phyloP scores from a whole-genome alignment of 2,329 filamentous ascomycete genomes.

The Fusarium napiforme region DNA sequence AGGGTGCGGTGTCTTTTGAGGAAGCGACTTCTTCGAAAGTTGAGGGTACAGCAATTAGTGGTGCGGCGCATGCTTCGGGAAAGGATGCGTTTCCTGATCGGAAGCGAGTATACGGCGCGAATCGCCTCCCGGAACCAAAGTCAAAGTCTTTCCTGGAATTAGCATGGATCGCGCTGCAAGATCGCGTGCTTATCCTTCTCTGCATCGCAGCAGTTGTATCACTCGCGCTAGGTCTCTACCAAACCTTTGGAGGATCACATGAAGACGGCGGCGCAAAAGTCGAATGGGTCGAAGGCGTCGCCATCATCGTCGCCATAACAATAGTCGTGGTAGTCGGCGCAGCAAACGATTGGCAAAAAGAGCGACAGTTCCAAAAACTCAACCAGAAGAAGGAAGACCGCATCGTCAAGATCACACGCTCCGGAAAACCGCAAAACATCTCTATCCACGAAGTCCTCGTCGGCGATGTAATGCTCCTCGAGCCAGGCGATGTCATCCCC shows the following conservation, averaged over 20 bases:
- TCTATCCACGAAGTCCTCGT: slow-evolving; percentile 75
- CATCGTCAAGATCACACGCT: slow-evolving; percentile 72
- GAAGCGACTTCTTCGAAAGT: slow-evolving; percentile 58
- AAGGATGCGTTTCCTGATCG: slow-evolving; percentile 32
- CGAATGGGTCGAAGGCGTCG: slow-evolving; percentile 75
- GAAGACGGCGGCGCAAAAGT: slow-evolving; percentile 57
- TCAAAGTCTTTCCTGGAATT: slow-evolving; percentile 68
- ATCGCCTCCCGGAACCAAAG: slow-evolving; percentile 71
- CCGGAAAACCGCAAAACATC: slow-evolving; percentile 70
- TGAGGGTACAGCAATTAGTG: neutral
- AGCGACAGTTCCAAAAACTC: slow-evolving; percentile 71
- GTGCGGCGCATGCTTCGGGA: neutral
- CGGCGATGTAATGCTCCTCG: slow-evolving; percentile 75
- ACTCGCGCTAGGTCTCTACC: slow-evolving; percentile 73
- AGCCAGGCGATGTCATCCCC: slow-evolving; percentile 75
- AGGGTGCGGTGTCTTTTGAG: slow-evolving; percentile 74
- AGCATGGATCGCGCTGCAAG: slow-evolving; percentile 75
- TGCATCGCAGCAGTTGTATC: slow-evolving; percentile 74
- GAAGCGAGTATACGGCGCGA: slow-evolving; percentile 48
- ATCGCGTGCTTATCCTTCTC: slow-evolving; percentile 72
- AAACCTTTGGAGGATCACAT: slow-evolving; percentile 65
- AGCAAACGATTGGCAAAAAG: slow-evolving; percentile 75
- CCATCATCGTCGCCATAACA: slow-evolving; percentile 72
- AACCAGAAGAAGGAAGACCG: slow-evolving; percentile 73
- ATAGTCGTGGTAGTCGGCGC: slow-evolving; percentile 72